Percentiles rank a stretch among this genome's conserved stretches.
These are phyloP conservation scores for Rheum nobile DNA, from an alignment of 148 eudicot genomes.

Conservation along the genomic window DNA sequence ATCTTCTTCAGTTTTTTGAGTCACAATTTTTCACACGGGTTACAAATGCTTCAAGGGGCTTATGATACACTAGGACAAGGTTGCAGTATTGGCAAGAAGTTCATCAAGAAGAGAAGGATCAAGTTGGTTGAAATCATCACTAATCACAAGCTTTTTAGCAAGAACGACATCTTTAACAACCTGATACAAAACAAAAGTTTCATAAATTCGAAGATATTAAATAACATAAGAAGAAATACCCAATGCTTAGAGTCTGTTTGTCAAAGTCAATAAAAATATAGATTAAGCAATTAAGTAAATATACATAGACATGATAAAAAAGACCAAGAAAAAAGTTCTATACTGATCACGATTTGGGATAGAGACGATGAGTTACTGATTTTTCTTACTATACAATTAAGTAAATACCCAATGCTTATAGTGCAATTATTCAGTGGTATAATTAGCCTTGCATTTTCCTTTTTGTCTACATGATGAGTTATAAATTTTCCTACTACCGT, in stretches of 20 bases:
- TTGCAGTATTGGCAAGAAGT: slow-evolving; percentile 90
- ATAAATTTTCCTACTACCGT: too few species aligned
- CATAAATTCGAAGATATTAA: not conserved
- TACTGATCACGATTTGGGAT: too few species aligned
- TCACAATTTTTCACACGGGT: slow-evolving; percentile 71
- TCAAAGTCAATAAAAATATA: not conserved
- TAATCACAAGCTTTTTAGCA: slow-evolving; percentile 95
- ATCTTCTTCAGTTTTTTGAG: slow-evolving; percentile 77
- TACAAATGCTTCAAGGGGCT: slow-evolving; percentile 89
- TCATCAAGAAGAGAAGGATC: slow-evolving; percentile 94
- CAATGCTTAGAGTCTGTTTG: not conserved
- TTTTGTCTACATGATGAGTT: too few species aligned
- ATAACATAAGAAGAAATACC: not conserved
- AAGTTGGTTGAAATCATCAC: slow-evolving; percentile 88
- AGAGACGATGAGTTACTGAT: too few species aligned
- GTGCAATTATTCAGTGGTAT: too few species aligned
- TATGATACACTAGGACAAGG: slow-evolving; percentile 89
- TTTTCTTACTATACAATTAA: too few species aligned
- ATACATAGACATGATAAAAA: too few species aligned
- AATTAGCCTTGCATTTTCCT: too few species aligned
- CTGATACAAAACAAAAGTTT: slow-evolving; percentile 20
- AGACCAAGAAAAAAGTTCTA: too few species aligned
- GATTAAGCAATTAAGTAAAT: too few species aligned
- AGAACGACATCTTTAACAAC: slow-evolving; percentile 96
- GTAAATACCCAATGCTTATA: too few species aligned